Percentiles rank a stretch among this genome's conserved stretches.
Conservation (phyloP, 345 rosid species). For the Triadica sebifera region DNA sequence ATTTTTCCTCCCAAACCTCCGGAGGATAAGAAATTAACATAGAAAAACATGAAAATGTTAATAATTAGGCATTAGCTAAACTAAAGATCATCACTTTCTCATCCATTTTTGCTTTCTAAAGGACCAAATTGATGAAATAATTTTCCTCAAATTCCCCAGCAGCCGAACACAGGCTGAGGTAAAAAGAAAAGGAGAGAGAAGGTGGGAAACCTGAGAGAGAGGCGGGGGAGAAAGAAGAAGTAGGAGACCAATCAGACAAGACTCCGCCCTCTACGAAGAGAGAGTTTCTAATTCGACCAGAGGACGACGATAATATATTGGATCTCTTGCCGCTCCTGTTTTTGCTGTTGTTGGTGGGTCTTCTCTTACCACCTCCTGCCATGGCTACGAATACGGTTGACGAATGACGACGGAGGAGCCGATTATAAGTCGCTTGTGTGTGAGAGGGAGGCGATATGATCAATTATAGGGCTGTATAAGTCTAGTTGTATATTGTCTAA, state of each 20-base stretch:
- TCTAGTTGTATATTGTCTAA: too few relatives aligned
- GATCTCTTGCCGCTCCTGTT: slow-evolving; percentile 28
- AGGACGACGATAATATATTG: background rate
- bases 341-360: slow-evolving; percentile 25
- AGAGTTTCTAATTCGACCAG: slow-evolving; percentile 25
- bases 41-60: background rate
- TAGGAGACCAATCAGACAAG: slow-evolving; percentile 60
- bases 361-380: slow-evolving; percentile 57
- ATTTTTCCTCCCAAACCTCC: background rate
- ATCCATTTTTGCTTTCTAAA: too few relatives aligned
- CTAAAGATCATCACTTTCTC: too few relatives aligned
- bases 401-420: too few relatives aligned
- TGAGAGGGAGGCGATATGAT: too few relatives aligned
- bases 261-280: slow-evolving; percentile 77
- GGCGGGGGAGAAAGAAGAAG: background rate
- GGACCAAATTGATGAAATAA: background rate
- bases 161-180: background rate
- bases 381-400: slow-evolving; percentile 21
- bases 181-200: background rate
- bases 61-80: too few relatives aligned
- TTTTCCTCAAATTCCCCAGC: background rate
- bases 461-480: too few relatives aligned
- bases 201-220: slow-evolving; percentile 31
- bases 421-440: too few relatives aligned
- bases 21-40: background rate